phyloP scores from a whole-genome alignment of 208 protist species.

The Wallacemonas collosoma region DNA sequence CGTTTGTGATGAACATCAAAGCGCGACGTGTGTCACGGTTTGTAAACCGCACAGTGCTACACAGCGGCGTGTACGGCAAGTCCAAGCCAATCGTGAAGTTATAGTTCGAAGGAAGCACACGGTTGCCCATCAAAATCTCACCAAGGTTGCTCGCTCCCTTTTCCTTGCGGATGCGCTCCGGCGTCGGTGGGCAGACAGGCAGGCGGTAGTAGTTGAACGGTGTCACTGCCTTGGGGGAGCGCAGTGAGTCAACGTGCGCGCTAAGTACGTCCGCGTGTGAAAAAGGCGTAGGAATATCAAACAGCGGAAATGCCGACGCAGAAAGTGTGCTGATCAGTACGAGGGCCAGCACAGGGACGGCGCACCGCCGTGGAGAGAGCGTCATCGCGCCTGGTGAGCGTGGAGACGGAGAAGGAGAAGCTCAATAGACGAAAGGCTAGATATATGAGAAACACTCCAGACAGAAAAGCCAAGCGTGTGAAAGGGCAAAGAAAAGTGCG shows the following conservation, averaged over 20 bases:
- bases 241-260: conserved; percentile 90
- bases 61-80: conserved; percentile 41
- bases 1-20: conserved; percentile 43
- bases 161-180: conserved; percentile 27
- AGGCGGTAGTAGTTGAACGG: conserved; percentile 95
- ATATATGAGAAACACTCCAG: no score
- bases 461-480: background rate
- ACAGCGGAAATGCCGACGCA: background rate
- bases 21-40: conserved; percentile 26
- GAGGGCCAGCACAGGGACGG: background rate
- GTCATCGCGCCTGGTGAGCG: background rate
- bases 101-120: conserved; percentile 93
- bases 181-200: conserved; percentile 78
- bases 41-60: conserved; percentile 22
- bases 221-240: conserved; percentile 83
- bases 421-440: no score
- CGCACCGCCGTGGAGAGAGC: background rate
- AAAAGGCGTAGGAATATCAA: conserved; percentile 20
- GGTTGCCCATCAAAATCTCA: conserved; percentile 94
- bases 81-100: conserved; percentile 39
- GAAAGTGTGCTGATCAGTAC: conserved; percentile 6
- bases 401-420: no score
- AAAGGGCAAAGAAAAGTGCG: background rate
- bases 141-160: conserved; percentile 90
- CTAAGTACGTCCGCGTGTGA: conserved; percentile 10